Percentiles rank a stretch among this genome's conserved stretches.
phyloP scores from a whole-genome alignment of 176 grass and related monocot species.

The Avena eriantha region DNA sequence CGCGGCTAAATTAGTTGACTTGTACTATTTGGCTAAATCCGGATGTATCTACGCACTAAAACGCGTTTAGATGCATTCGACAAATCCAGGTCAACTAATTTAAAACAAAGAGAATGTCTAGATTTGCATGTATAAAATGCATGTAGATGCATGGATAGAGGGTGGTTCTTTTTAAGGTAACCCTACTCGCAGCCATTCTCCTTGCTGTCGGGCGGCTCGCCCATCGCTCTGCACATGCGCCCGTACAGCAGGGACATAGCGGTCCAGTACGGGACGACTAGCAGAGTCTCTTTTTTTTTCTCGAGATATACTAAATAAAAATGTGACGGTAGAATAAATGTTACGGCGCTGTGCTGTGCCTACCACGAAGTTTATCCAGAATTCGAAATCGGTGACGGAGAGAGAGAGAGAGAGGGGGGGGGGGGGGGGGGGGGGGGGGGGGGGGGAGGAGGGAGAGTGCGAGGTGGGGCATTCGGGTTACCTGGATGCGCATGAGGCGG shows the following conservation, averaged over 20 bases:
- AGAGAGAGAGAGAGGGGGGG: no score
- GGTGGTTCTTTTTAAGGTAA: neutral
- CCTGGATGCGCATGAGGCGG: conserved; percentile 84
- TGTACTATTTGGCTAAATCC: no score
- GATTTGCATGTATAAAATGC: no score
- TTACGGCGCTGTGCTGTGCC: neutral
- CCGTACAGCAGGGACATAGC: neutral
- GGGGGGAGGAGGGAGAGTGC: neutral
- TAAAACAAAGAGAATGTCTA: no score
- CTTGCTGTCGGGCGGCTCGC: neutral
- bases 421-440: no score
- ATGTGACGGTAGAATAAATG: neutral
- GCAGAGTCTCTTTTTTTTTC: no score
- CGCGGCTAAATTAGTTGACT: no score
- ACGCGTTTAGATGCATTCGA: no score
- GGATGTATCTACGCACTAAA: no score
- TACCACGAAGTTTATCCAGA: neutral
- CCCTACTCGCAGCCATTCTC: neutral
- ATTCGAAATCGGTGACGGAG: neutral
- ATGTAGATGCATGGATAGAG: no score
- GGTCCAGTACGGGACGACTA: neutral
- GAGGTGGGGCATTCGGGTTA: neutral
- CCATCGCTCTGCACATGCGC: neutral
- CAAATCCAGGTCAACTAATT: no score
- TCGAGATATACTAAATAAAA: neutral